Evolutionary conservation across 257 asterid species (phyloP), one percentile per base, ranked within the genome.

Genomic region (Nicotiana obtusifolia): DNA sequence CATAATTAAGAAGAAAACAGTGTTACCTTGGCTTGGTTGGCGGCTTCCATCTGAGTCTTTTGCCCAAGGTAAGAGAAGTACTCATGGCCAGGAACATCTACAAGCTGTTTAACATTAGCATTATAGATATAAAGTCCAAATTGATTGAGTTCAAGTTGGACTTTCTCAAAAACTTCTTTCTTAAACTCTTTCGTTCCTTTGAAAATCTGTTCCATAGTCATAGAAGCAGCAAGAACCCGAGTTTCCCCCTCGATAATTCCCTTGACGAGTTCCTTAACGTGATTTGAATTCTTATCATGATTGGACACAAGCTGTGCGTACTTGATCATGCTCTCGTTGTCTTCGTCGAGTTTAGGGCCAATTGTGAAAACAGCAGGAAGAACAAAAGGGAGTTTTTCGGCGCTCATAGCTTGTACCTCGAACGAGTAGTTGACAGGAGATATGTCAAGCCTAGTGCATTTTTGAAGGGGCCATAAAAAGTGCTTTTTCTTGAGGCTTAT

Each of bases 281-380:
- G 95, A 71, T 81, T 65, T 5, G 97, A 91, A 66, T 80, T 85
- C 82, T 87, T 90, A 61, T 91, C 91, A 59, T 88, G 92, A 5
- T 90, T 86, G 0, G 95, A 85, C 8, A 92, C 84, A 80, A 92
- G 97, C 85, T 83, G 88, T 54, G 95, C 95, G n/a, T 90, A 92
- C 86, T 86, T 90, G 41, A 79, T 71, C 76, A 91, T 87, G 88
- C 89, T 83, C 35, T 71, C 78, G 3, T 5, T 85, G 0, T 26
- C 17, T 9, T 91, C 91, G 30, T 92, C 94, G 0, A 81, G 81
- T 0, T 87, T 87, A 0, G 97, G 97, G 41, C 95, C 92, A 71
- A 92, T 89, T 17, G 97, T 92, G 93, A 90, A 92, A 26, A 92
- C 97, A 1, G 95, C 95, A 0, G 93, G 97, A 69, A 92, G 92